Base-by-base conservation (phyloP, 306 rosid species). In the Dalbergia oliveri region DNA sequence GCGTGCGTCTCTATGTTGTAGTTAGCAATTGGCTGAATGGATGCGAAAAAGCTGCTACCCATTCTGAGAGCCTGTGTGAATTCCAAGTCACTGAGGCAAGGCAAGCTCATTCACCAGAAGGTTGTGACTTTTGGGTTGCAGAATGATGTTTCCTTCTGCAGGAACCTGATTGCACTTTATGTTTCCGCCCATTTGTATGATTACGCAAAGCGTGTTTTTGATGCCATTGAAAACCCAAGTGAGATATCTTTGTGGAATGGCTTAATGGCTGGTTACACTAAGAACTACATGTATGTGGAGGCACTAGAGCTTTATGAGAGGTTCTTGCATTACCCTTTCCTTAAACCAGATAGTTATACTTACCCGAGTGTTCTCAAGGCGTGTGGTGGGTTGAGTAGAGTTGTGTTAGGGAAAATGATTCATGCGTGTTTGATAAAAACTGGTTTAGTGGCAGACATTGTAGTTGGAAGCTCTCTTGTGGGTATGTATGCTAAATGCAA, bases 301-400 rank as follows among this genome's bases (percentile, higher is more conserved):
- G 97, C 97, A 11, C 79, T 91, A 18, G 88, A 82, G 54, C 89
- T 86, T 75, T 91, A 75, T 84, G 79, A 77, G 19, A 87, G 70
- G 69, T 80, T 91, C 50, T 57, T 76, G 39, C 49, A 7, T 73
- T 78, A 72, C 81, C 88, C 90, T 66, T 33, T 18, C 73, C 11
- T 88, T 43, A 81, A 58, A 37, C 91, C 93, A 56, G 92, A 90
- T 86, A 82, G 84, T 82, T 91, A 79, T 81, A 90, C 94, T 9
- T 93, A 84, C 78, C 94, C 98, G 8, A 88, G 91, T 82, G 88
- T 89, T 86, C 84, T 91, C 68, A 91, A 91, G 88, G 94, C 92
- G 4, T 91, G 94, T 33, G 88, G 93, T 19, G 90, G 89, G 73
- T 62, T 87, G 76, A 74, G 88, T 59, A 77, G 89, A 65, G 53